These are phyloP conservation scores for Podochytrium sp. DNA, from an alignment of 192 early-diverging fungal species.

Conservation along the genomic window DNA sequence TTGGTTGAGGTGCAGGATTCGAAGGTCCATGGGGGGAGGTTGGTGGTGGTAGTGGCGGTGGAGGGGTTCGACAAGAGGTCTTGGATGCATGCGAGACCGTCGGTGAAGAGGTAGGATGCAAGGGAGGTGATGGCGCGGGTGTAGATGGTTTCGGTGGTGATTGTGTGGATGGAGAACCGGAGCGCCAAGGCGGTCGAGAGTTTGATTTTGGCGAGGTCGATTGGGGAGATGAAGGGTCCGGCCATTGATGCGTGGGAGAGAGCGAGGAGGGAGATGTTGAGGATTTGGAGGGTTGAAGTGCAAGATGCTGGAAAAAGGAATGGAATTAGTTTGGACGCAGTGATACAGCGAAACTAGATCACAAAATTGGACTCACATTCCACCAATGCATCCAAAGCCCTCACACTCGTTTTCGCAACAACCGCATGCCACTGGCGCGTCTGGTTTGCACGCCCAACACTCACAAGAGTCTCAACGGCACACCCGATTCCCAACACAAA, in stretches of 20 bases:
- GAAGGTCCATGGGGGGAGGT: conserved; percentile 3
- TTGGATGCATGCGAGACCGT: conserved; percentile 3
- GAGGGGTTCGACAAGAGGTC: background rate
- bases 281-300: background rate
- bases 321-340: background rate
- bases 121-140: background rate
- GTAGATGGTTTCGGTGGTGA: background rate
- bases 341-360: background rate
- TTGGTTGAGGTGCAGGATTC: background rate
- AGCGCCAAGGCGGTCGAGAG: conserved; percentile 12
- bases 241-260: conserved; percentile 26
- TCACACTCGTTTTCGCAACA: background rate
- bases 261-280: background rate
- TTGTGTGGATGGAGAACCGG: background rate
- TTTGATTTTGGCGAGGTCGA: conserved; percentile 14
- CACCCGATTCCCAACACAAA: conserved; percentile 6
- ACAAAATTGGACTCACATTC: conserved; percentile 13
- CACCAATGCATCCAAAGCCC: background rate
- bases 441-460: background rate
- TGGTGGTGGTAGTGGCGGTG: background rate
- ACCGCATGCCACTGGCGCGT: conserved; percentile 9
- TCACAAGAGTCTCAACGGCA: background rate
- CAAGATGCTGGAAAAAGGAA: no score
- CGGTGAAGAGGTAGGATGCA: conserved; percentile 6
- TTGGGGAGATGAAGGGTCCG: background rate